Conservation (phyloP, 2,329 filamentous ascomycete genomes). For the Trichocomaceae sp. region DNA sequence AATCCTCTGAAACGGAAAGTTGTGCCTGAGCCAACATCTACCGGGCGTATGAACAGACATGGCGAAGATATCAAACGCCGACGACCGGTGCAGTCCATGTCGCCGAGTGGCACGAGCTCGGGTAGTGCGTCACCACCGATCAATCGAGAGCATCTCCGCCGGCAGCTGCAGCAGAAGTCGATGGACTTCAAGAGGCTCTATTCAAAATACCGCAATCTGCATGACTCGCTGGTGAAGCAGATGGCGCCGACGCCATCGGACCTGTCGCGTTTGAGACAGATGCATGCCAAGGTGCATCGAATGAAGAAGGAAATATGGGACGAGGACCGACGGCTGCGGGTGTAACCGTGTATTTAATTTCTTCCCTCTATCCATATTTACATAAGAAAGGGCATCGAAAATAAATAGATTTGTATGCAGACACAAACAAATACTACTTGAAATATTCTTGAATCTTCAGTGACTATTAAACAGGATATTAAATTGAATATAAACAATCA, state of each 20-base stretch:
- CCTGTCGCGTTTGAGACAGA: conserved; percentile 47
- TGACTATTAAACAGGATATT: no score
- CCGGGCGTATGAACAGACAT: conserved; percentile 27
- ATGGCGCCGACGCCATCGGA: conserved; percentile 44
- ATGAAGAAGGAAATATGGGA: conserved; percentile 55
- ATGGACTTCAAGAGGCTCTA: conserved; percentile 52
- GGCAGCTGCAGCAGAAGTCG: conserved; percentile 36
- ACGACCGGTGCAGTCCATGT: conserved; percentile 28
- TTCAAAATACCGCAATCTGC: conserved; percentile 51
- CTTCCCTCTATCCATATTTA: neutral
- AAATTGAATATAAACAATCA: neutral
- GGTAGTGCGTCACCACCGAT: conserved; percentile 36
- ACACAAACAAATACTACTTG: no score
- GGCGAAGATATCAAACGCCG: conserved; percentile 39
- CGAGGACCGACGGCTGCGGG: conserved; percentile 33
- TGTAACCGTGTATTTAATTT: neutral
- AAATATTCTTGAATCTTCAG: neutral
- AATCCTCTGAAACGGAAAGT: conserved; percentile 39
- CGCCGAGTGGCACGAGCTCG: conserved; percentile 36
- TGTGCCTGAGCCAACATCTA: conserved; percentile 23
- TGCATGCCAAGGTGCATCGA: conserved; percentile 48
- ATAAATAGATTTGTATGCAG: neutral
- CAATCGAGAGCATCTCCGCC: conserved; percentile 30
- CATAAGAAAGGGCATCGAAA: neutral
- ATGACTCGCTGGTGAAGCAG: conserved; percentile 40